Evolutionary conservation across 1,284 basidiomycete species (phyloP).

Genomic region (Boletus smithii): DNA sequence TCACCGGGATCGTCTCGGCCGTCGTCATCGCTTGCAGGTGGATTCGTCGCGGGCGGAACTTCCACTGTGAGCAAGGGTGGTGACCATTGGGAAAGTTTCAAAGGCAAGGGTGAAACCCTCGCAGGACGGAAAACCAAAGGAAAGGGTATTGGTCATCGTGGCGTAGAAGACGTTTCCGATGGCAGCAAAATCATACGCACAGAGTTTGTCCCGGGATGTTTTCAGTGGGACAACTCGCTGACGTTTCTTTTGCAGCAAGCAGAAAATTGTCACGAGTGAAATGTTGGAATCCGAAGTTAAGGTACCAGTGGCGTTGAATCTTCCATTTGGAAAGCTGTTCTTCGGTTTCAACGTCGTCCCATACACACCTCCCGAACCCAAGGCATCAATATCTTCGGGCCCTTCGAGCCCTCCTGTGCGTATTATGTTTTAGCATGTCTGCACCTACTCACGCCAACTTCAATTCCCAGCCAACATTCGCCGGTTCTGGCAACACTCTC

Average conservation of each 20-base stretch:
- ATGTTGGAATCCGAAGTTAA: constrained; percentile 73
- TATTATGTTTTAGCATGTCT: constrained; percentile 6
- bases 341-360: constrained; percentile 84
- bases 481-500: constrained; percentile 52
- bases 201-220: constrained; percentile 55
- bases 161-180: constrained; percentile 75
- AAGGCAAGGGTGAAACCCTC: constrained; percentile 87
- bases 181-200: constrained; percentile 86
- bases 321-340: constrained; percentile 92
- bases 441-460: neutral
- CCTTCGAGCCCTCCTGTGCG: constrained; percentile 30
- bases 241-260: constrained; percentile 54
- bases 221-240: constrained; percentile 5
- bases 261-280: constrained; percentile 82
- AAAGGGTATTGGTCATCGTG: constrained; percentile 81
- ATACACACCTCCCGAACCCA: constrained; percentile 53
- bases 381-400: constrained; percentile 28
- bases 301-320: constrained; percentile 85
- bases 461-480: constrained; percentile 39
- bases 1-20: constrained; percentile 81
- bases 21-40: constrained; percentile 67
- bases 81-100: constrained; percentile 89
- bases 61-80: constrained; percentile 66
- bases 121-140: constrained; percentile 88
- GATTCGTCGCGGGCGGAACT: constrained; percentile 52